Conservation (phyloP, 2,329 filamentous ascomycete species). For the Exophiala phaeomuriformis region DNA sequence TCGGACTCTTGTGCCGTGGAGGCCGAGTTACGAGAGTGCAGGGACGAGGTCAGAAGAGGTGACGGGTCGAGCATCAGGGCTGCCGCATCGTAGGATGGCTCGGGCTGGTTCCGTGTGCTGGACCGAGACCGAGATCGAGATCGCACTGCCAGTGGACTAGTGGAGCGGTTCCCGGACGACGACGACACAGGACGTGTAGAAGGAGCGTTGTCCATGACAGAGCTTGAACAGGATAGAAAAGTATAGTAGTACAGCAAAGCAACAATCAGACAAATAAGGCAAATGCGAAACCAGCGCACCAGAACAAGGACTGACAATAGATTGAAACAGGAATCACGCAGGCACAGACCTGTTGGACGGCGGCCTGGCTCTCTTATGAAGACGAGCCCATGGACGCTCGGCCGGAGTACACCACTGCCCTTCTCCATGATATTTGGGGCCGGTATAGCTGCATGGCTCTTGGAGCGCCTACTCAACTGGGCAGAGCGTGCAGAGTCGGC, state of each 20-base stretch:
- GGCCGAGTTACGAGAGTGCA: constrained; percentile 23
- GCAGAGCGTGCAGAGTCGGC: background rate
- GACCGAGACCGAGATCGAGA: constrained; percentile 1
- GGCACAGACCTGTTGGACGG: background rate
- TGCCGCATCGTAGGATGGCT: constrained; percentile 13
- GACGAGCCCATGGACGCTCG: background rate
- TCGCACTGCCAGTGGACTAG: too few relatives aligned
- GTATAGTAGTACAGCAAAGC: background rate
- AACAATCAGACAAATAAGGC: background rate
- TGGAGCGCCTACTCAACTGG: background rate
- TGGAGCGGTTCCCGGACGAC: constrained; percentile 1
- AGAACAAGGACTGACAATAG: constrained; percentile 1
- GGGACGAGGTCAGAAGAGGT: constrained; percentile 22
- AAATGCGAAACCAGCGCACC: constrained; percentile 10
- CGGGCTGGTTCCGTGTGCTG: constrained; percentile 8
- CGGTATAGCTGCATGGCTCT: background rate
- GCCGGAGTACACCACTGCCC: too few relatives aligned
- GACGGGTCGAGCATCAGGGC: constrained; percentile 11
- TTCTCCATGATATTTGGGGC: too few relatives aligned
- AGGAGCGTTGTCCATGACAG: constrained; percentile 10
- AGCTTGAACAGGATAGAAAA: background rate
- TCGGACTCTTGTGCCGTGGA: constrained; percentile 20
- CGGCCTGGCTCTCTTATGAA: background rate
- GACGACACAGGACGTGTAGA: background rate
- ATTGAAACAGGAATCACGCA: background rate